Evolutionary conservation across 2,329 filamentous ascomycete genomes (phyloP).

Genomic region (Gaeumannomyces tritici): DNA sequence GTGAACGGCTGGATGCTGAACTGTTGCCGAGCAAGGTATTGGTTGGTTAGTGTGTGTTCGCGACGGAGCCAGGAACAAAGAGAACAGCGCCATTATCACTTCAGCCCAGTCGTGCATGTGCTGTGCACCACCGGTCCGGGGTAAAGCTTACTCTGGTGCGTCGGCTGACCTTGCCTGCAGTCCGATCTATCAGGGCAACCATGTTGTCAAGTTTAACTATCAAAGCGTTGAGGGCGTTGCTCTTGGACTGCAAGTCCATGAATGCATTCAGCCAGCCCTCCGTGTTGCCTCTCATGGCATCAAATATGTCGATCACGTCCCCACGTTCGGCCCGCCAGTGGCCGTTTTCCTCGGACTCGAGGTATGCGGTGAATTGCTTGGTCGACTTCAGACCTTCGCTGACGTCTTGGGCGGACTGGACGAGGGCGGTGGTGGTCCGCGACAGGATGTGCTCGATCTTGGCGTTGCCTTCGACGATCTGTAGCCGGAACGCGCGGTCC

Average conservation of each 20-base stretch:
- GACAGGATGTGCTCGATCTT: slow-evolving; percentile 82
- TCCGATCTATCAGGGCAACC: slow-evolving; percentile 76
- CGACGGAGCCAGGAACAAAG: neutral
- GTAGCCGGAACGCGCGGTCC: slow-evolving; percentile 69
- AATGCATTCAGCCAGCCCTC: slow-evolving; percentile 84
- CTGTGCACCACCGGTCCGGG: neutral
- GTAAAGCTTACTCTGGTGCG: slow-evolving; percentile 55
- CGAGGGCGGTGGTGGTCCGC: slow-evolving; percentile 67
- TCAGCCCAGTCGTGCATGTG: neutral
- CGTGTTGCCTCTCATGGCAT: slow-evolving; percentile 86
- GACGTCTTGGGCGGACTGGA: slow-evolving; percentile 71
- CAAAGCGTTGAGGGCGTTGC: slow-evolving; percentile 57
- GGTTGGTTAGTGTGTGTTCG: neutral
- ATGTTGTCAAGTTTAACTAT: slow-evolving; percentile 67
- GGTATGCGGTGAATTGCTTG: slow-evolving; percentile 66
- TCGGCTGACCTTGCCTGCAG: slow-evolving; percentile 74
- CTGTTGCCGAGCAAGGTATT: slow-evolving; percentile 8
- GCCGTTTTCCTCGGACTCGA: slow-evolving; percentile 54
- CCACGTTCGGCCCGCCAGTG: slow-evolving; percentile 53
- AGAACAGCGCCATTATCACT: neutral
- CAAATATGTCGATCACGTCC: slow-evolving; percentile 61
- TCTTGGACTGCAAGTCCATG: slow-evolving; percentile 63
- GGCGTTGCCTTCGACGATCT: slow-evolving; percentile 80
- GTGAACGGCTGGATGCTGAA: slow-evolving; percentile 18
- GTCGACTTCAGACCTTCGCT: slow-evolving; percentile 68